Evolutionary conservation across 345 rosid genomes (phyloP).

Genomic region (Linum lewisii): DNA sequence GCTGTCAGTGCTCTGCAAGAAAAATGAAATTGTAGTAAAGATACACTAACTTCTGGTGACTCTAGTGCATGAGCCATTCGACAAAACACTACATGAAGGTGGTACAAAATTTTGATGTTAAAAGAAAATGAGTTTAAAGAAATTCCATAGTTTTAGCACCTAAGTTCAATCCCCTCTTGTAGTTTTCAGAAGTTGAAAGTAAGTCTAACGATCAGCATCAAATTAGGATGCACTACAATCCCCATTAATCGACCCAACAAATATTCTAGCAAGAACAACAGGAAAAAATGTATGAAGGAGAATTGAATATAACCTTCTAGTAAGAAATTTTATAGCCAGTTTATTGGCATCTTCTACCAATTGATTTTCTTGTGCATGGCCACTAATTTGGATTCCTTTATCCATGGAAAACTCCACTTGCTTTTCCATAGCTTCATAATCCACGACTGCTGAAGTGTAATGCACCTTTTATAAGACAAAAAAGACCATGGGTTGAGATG

Average conservation of each 20-base stretch:
- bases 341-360: not conserved
- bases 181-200: not conserved
- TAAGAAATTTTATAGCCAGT: not conserved
- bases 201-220: too few species aligned
- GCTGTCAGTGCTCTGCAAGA: constrained; percentile 56
- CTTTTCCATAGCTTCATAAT: not conserved
- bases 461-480: not conserved
- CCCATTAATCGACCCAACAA: not conserved
- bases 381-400: not conserved
- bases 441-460: not conserved
- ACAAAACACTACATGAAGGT: too few species aligned
- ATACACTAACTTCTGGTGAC: not conserved
- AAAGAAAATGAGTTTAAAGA: too few species aligned
- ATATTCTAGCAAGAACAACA: not conserved
- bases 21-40: not conserved
- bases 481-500: not conserved
- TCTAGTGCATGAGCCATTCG: not conserved
- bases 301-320: not conserved
- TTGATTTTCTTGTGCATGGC: not conserved
- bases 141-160: too few species aligned
- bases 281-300: not conserved
- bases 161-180: too few species aligned
- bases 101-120: too few species aligned
- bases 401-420: not conserved
- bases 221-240: not conserved